Evolutionary conservation across 2,329 filamentous ascomycete species (phyloP).

Genomic region (Pseudogymnoascus sp.): DNA sequence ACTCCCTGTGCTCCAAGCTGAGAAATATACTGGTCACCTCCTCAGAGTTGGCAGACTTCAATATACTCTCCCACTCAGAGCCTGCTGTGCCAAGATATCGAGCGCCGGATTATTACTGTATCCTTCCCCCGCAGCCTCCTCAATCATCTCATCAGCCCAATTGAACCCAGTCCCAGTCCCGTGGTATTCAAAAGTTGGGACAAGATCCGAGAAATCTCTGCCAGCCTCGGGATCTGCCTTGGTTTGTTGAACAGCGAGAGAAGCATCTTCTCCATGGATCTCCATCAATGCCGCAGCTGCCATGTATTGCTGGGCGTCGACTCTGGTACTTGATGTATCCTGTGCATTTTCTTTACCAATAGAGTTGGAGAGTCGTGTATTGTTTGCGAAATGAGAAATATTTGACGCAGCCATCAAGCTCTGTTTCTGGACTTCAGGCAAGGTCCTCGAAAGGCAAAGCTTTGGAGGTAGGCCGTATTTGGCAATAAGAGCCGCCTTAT

Average conservation of each 20-base stretch:
- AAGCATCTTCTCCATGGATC: not conserved
- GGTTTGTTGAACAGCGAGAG: not conserved
- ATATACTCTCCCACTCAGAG: not conserved
- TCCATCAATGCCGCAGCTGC: not conserved
- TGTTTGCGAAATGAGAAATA: not conserved
- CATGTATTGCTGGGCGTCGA: not conserved
- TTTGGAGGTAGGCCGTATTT: not conserved
- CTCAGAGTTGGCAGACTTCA: not conserved
- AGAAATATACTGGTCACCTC: not conserved
- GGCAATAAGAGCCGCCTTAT: not conserved
- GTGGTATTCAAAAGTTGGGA: not conserved
- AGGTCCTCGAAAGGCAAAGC: not conserved
- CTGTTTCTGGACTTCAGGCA: not conserved
- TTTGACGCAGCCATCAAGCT: not conserved
- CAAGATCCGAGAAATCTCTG: not conserved
- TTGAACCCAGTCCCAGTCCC: not conserved
- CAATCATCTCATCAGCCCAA: not conserved
- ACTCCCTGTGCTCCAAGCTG: not conserved
- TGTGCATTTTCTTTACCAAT: not conserved
- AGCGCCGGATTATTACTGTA: not conserved
- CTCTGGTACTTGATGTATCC: not conserved
- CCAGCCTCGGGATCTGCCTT: not conserved
- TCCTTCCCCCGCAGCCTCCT: not conserved
- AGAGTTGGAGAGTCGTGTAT: not conserved
- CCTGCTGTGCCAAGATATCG: not conserved